Evolutionary conservation across 768 basidiomycete genomes (phyloP).

Genomic region (Naganishia friedmannii): DNA sequence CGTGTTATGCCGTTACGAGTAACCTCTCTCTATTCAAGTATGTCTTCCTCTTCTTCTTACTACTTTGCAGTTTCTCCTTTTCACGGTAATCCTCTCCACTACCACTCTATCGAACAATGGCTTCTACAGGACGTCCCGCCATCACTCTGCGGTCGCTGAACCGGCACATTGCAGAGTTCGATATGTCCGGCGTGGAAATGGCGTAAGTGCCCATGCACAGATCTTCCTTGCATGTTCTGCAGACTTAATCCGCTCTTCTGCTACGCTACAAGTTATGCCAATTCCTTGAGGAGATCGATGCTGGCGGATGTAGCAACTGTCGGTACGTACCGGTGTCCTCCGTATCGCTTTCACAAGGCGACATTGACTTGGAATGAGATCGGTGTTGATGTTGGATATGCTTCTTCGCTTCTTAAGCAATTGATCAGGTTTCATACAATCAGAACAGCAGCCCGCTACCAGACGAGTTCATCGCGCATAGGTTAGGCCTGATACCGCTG

Average conservation of each 20-base stretch:
- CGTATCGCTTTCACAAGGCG: neutral
- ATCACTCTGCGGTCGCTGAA: slow-evolving; percentile 56
- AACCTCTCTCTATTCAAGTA: neutral
- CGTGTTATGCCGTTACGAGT: neutral
- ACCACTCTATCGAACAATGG: neutral
- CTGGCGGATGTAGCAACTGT: slow-evolving; percentile 96
- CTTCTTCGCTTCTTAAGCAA: slow-evolving; percentile 60
- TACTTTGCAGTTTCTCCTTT: too few species aligned
- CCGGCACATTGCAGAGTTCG: slow-evolving; percentile 82
- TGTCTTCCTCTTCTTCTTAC: neutral
- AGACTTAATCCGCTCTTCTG: slow-evolving; percentile 29
- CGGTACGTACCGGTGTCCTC: slow-evolving; percentile 59
- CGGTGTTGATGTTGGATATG: neutral
- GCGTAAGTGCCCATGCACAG: slow-evolving; percentile 61
- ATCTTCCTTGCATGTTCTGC: slow-evolving; percentile 20
- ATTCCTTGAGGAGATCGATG: slow-evolving; percentile 86
- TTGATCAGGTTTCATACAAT: slow-evolving; percentile 91
- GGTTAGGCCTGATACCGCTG: slow-evolving; percentile 89
- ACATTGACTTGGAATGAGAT: neutral
- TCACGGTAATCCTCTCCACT: neutral
- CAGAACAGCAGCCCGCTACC: slow-evolving; percentile 88
- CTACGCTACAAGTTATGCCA: slow-evolving; percentile 69
- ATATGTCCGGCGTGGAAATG: slow-evolving; percentile 92
- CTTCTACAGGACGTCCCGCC: slow-evolving; percentile 19
- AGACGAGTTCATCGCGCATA: slow-evolving; percentile 95